Base-by-base conservation (phyloP, 2,329 filamentous ascomycete species). In the Bipolaris victoriae region DNA sequence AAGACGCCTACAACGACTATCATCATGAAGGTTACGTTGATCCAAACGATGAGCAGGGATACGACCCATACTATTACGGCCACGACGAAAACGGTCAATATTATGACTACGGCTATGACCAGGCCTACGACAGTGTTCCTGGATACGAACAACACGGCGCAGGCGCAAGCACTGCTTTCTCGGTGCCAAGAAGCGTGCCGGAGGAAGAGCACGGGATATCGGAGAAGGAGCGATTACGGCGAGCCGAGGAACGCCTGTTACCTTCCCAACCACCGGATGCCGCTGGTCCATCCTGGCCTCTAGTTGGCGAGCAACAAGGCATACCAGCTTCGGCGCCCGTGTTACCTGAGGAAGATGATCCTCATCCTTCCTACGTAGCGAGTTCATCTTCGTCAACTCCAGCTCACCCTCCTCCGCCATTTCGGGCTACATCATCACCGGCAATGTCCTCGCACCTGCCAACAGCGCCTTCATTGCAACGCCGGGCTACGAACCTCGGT, bases 181-280 rank as follows among this genome's bases (percentile, higher is more conserved):
- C 75, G 9, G 71, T 73, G 5, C 84, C 85, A 4, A 87, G 89
- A n/a, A 79, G 84, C 29, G 66, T 88, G 35, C 22, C 46, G 16
- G 79, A 81, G 10, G 78, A 83, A 11, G 87, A 91, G 53, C 84
- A 84, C 58, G 82, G 80, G 4, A 78, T 92, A 31, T 87, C 89
- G 11, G 95, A 98, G 62, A 97, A 97, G 76, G 89, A 96, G 58
- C 87, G 88, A 47, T 78, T 95, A 57, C 86, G 88, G 45, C 86
- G 86, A 57, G 92, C 91, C 39, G 93, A 97, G 77, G 85, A 89
- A 64, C 85, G 88, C 45, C 79, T 97, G 5, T 77, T 97, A 20
- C 94, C 94, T 2, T 97, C 92, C 69, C 88, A 88, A 67, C 93
- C 91, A 13, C 84, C 90, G 11, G 80, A 78, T 33, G 66, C 74